These are phyloP conservation scores for Thoreauomyces humboldtii DNA, from an alignment of 192 early-diverging fungal genomes.

Conservation along the genomic window DNA sequence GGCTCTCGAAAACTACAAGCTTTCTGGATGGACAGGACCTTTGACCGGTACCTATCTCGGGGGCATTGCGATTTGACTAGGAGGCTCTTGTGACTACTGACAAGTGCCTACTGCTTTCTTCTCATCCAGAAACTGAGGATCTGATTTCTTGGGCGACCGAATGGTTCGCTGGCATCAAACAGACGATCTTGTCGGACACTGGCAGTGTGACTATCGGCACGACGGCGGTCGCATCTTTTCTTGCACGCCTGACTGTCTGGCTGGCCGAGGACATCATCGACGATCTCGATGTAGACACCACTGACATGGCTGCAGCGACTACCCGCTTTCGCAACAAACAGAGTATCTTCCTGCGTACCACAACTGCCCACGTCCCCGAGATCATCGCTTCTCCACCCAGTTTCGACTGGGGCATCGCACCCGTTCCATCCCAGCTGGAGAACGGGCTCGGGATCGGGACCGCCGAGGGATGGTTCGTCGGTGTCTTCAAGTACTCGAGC, in stretches of 20 bases:
- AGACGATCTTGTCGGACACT: conserved; percentile 11
- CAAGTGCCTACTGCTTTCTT: too few species aligned
- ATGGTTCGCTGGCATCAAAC: conserved; percentile 26
- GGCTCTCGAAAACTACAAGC: conserved; percentile 26
- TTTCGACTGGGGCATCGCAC: conserved; percentile 42
- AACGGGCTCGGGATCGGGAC: conserved; percentile 27
- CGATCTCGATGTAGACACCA: conserved; percentile 1
- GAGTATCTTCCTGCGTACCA: conserved; percentile 34
- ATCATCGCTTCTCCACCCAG: not conserved
- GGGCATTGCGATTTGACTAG: too few species aligned
- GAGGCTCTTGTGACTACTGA: too few species aligned
- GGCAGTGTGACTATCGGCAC: conserved; percentile 33
- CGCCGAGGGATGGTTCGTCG: conserved; percentile 32
- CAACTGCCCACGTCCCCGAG: conserved; percentile 15
- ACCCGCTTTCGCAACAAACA: conserved; percentile 20
- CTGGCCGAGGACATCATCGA: conserved; percentile 23
- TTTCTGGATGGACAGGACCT: conserved; percentile 33
- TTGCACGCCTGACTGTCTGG: conserved; percentile 32
- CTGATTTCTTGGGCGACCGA: conserved; percentile 29
- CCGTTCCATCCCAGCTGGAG: conserved; percentile 25
- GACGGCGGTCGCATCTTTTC: conserved; percentile 25
- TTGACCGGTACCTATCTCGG: conserved; percentile 34
- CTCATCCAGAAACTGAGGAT: conserved; percentile 17
- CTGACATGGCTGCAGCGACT: conserved; percentile 12
- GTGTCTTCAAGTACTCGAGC: conserved; percentile 34